Evolutionary conservation across 1,139 yeast species (phyloP).

Genomic region (Magnusiomyces tetraspermus): DNA sequence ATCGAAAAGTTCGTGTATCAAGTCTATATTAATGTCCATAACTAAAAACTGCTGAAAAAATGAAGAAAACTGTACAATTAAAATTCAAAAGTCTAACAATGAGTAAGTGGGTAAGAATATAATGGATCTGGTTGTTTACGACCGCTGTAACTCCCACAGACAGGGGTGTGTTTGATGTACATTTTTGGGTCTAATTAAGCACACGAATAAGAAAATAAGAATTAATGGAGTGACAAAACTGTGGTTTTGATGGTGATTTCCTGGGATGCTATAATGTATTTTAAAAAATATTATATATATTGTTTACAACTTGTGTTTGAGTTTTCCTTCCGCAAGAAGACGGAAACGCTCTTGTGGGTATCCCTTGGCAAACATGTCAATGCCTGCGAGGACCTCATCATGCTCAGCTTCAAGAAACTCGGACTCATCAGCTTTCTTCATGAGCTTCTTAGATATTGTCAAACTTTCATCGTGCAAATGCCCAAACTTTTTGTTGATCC

Average conservation of each 20-base stretch:
- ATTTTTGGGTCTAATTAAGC: background rate
- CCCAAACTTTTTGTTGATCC: slow-evolving; percentile 33
- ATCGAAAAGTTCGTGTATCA: background rate
- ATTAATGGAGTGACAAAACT: background rate
- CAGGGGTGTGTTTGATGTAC: background rate
- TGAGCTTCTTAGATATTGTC: slow-evolving; percentile 50
- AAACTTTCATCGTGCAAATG: slow-evolving; percentile 52
- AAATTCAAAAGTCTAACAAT: background rate
- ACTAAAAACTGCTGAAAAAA: background rate
- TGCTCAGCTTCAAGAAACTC: slow-evolving; percentile 46
- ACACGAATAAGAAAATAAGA: background rate
- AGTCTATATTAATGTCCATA: background rate
- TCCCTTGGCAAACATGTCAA: slow-evolving; percentile 62
- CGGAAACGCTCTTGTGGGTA: slow-evolving; percentile 63
- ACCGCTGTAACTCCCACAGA: no score
- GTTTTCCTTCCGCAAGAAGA: slow-evolving; percentile 45
- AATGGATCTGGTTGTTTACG: no score
- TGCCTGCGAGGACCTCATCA: slow-evolving; percentile 59
- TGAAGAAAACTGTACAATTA: background rate
- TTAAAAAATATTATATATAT: background rate
- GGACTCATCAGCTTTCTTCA: slow-evolving; percentile 31
- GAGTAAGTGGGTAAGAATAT: no score
- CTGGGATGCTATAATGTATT: background rate
- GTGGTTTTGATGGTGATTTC: no score
- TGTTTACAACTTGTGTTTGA: slow-evolving; percentile 50